phyloP scores from a whole-genome alignment of 192 early-diverging fungal species.

The Mortierella hygrophila region DNA sequence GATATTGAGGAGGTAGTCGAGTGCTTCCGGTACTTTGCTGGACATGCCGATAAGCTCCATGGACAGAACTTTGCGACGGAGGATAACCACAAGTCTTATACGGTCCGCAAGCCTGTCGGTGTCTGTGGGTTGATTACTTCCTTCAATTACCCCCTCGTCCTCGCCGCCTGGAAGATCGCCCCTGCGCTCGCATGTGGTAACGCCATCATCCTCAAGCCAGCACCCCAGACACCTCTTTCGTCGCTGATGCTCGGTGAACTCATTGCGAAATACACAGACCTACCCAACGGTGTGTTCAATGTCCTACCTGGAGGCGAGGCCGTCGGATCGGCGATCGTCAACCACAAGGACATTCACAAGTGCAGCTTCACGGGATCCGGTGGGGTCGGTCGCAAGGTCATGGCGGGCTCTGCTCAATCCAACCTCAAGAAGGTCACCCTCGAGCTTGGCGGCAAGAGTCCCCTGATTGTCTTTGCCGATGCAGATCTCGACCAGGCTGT shows the following conservation, averaged over 20 bases:
- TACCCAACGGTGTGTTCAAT: slow-evolving; percentile 87
- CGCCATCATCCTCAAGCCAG: slow-evolving; percentile 82
- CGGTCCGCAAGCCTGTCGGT: slow-evolving; percentile 74
- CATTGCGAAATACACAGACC: slow-evolving; percentile 73
- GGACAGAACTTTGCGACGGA: slow-evolving; percentile 64
- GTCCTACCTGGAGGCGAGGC: slow-evolving; percentile 84
- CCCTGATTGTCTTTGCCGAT: slow-evolving; percentile 85
- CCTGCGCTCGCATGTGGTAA: slow-evolving; percentile 85
- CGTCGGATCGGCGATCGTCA: slow-evolving; percentile 79
- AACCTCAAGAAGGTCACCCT: slow-evolving; percentile 83
- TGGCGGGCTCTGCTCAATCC: slow-evolving; percentile 68
- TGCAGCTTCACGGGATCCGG: slow-evolving; percentile 87
- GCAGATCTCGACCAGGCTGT: slow-evolving; percentile 82
- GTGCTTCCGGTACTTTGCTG: slow-evolving; percentile 85
- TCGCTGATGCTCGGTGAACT: slow-evolving; percentile 75
- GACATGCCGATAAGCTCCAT: slow-evolving; percentile 72
- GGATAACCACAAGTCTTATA: slow-evolving; percentile 64
- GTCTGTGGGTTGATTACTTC: slow-evolving; percentile 85
- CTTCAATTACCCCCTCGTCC: slow-evolving; percentile 79
- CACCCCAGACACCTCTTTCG: slow-evolving; percentile 76
- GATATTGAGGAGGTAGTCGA: slow-evolving; percentile 74
- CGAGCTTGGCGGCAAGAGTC: slow-evolving; percentile 94
- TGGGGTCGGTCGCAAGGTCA: slow-evolving; percentile 71
- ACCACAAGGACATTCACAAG: slow-evolving; percentile 74
- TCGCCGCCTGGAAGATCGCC: slow-evolving; percentile 87